Conservation (phyloP, 116 monocot species). For the Phalaenopsis hybrid region DNA sequence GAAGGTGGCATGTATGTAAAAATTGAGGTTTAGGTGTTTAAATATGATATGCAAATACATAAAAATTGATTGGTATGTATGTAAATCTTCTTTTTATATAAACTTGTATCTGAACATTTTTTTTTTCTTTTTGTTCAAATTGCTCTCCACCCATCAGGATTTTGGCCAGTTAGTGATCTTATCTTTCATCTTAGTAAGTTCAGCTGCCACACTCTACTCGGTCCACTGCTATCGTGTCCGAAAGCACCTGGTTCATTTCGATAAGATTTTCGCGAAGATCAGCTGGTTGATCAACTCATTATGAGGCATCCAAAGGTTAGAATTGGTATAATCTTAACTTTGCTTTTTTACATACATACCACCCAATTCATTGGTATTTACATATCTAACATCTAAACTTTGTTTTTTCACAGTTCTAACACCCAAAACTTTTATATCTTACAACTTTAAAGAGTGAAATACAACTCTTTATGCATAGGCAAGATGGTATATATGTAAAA, state of each 20-base stretch:
- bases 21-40: no score
- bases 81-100: no score
- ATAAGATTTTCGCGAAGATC: constrained; percentile 41
- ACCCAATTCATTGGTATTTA: no score
- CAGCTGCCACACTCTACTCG: constrained; percentile 63
- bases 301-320: not conserved
- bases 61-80: no score
- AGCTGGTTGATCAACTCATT: constrained; percentile 7
- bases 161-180: constrained; percentile 64
- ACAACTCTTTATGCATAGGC: no score
- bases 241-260: constrained; percentile 83
- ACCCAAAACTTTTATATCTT: no score
- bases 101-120: not conserved
- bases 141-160: constrained; percentile 37
- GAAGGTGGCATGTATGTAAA: no score
- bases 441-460: no score
- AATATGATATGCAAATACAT: no score
- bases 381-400: not conserved
- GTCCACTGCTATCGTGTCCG: constrained; percentile 55
- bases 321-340: not conserved
- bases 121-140: not conserved
- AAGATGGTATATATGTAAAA: no score
- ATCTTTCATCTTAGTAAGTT: constrained; percentile 64
- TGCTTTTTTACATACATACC: no score
- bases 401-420: not conserved